Evolutionary conservation across 2,329 filamentous ascomycete species (phyloP).

Genomic region (Lasiodiplodia sp.): DNA sequence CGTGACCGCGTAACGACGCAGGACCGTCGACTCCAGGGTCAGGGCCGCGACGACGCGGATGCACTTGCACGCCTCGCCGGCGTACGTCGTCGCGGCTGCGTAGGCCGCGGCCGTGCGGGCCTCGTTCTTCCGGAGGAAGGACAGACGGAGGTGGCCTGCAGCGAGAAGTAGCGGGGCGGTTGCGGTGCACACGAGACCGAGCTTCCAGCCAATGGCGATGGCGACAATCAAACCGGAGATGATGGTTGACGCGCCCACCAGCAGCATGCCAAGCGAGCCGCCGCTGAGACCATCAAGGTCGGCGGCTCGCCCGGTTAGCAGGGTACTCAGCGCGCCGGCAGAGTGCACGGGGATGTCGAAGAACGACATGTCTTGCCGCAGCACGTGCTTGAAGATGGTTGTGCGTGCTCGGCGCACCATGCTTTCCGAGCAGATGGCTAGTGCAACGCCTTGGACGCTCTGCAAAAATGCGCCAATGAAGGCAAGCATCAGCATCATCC

Average conservation of each 20-base stretch:
- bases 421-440: constrained; percentile 83
- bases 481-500: constrained; percentile 30
- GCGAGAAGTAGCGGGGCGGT: constrained; percentile 76
- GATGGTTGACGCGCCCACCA: constrained; percentile 79
- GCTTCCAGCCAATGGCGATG: constrained; percentile 80
- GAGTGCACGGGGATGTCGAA: constrained; percentile 89
- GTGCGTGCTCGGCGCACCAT: constrained; percentile 82
- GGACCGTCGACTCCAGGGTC: constrained; percentile 81
- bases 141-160: constrained; percentile 85
- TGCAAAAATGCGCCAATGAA: constrained; percentile 12
- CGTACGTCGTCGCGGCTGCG: constrained; percentile 79
- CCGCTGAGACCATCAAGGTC: constrained; percentile 86
- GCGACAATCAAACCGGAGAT: constrained; percentile 72
- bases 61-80: constrained; percentile 86
- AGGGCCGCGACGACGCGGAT: constrained; percentile 91
- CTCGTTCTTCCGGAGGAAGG: constrained; percentile 79
- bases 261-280: constrained; percentile 80
- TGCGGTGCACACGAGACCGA: constrained; percentile 79
- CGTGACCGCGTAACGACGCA: constrained; percentile 71
- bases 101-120: constrained; percentile 79
- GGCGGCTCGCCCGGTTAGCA: constrained; percentile 86
- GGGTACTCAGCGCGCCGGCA: constrained; percentile 81
- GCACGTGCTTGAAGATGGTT: constrained; percentile 79
- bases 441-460: constrained; percentile 58
- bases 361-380: constrained; percentile 87